These are phyloP conservation scores for Coccomyxa sp. DNA, from an alignment of 139 green algal genomes.

Conservation along the genomic window DNA sequence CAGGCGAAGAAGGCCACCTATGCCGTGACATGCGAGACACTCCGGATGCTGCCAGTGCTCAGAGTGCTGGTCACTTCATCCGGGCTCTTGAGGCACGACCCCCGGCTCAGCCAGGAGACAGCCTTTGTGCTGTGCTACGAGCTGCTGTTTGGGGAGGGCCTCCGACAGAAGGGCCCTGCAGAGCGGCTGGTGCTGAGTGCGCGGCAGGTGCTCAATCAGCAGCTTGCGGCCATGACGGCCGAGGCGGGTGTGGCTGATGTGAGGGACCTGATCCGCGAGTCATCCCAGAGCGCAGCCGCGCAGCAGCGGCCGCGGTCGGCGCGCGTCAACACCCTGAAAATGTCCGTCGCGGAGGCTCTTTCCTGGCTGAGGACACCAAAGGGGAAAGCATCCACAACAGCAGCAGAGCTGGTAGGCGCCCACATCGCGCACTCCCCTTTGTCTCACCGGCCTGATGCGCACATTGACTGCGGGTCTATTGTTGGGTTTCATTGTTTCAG, in stretches of 20 bases:
- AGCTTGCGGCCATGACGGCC: background rate
- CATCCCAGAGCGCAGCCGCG: background rate
- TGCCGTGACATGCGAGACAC: constrained; percentile 80
- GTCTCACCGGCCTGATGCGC: too few relatives aligned
- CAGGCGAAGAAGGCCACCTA: constrained; percentile 82
- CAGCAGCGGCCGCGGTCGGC: constrained; percentile 19
- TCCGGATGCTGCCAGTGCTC: constrained; percentile 65
- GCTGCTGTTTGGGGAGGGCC: constrained; percentile 64
- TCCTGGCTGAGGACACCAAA: constrained; percentile 33
- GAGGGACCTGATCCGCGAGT: constrained; percentile 18
- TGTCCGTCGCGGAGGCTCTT: constrained; percentile 48
- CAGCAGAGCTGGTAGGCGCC: too few relatives aligned
- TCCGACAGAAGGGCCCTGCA: constrained; percentile 41
- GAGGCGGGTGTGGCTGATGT: constrained; percentile 9
- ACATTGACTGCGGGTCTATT: too few relatives aligned
- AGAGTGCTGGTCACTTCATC: constrained; percentile 40
- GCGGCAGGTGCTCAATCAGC: constrained; percentile 28
- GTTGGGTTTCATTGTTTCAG: too few relatives aligned
- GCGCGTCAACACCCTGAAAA: constrained; percentile 75
- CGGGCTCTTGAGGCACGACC: constrained; percentile 33
- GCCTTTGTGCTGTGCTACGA: constrained; percentile 69
- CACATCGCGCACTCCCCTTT: too few relatives aligned
- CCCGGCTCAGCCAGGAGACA: constrained; percentile 15
- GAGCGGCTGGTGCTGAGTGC: constrained; percentile 46
- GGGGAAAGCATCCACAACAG: too few relatives aligned